Percentiles rank a stretch among this genome's conserved stretches.
phyloP scores from a whole-genome alignment of 352 stramenopile genomes.

The Globisporangium mamillatum region DNA sequence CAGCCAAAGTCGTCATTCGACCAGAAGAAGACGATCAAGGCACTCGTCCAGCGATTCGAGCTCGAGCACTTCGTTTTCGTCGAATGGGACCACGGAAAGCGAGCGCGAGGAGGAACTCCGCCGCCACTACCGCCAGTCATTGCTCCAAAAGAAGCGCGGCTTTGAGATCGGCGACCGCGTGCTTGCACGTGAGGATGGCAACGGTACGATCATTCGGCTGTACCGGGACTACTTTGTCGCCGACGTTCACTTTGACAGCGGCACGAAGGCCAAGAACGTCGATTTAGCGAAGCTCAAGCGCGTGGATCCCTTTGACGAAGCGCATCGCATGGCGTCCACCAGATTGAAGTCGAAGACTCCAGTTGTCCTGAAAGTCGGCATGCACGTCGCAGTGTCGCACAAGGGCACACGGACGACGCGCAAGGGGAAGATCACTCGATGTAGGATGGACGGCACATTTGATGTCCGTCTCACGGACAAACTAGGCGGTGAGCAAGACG shows the following conservation, averaged over 20 bases:
- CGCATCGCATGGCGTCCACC: neutral
- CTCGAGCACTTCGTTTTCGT: conserved; percentile 5
- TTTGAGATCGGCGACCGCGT: conserved; percentile 61
- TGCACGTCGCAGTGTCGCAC: conserved; percentile 35
- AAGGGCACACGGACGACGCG: conserved; percentile 52
- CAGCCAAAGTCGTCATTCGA: neutral
- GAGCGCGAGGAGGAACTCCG: conserved; percentile 11
- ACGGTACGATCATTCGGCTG: conserved; percentile 57
- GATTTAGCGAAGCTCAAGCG: conserved; percentile 39
- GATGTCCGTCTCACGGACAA: conserved; percentile 56
- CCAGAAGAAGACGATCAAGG: neutral
- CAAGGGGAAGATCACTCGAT: conserved; percentile 46
- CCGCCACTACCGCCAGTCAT: neutral
- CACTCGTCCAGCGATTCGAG: neutral
- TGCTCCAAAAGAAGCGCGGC: conserved; percentile 11
- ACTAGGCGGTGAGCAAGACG: conserved; percentile 24
- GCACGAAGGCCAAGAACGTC: conserved; percentile 54
- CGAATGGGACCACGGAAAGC: conserved; percentile 9
- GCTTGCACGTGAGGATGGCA: conserved; percentile 25
- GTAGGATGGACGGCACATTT: conserved; percentile 56
- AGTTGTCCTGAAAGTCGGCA: conserved; percentile 18
- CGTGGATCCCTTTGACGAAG: conserved; percentile 12
- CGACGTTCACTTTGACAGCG: conserved; percentile 67
- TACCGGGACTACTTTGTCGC: conserved; percentile 69
- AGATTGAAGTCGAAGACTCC: neutral